These are phyloP conservation scores for Phytophthora rubi DNA, from an alignment of 352 stramenopile species.

Conservation along the genomic window DNA sequence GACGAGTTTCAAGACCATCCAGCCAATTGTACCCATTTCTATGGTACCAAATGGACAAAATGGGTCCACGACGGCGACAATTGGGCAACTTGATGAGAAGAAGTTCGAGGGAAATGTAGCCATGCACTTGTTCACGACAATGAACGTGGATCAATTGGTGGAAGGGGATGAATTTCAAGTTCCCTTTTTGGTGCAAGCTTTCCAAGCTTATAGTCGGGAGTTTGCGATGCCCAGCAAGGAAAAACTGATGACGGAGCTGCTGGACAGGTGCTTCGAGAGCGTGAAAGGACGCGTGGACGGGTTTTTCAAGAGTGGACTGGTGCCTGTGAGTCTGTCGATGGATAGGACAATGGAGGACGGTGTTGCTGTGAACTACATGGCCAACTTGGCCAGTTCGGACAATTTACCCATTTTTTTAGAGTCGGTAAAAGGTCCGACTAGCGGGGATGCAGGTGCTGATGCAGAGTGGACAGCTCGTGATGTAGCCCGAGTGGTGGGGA, in stretches of 20 bases:
- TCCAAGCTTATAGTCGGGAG: constrained; percentile 9
- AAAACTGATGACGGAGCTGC: constrained; percentile 35
- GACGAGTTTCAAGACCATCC: constrained; percentile 25
- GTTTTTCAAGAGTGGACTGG: constrained; percentile 36
- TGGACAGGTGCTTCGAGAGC: constrained; percentile 40
- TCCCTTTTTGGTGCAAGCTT: constrained; percentile 20
- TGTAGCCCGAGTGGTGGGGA: constrained; percentile 27
- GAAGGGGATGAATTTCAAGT: constrained; percentile 10
- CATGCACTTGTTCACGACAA: constrained; percentile 46
- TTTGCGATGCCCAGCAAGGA: constrained; percentile 21
- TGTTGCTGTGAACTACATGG: constrained; percentile 33
- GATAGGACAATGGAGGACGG: constrained; percentile 6
- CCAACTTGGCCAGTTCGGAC: constrained; percentile 22
- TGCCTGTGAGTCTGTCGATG: constrained; percentile 36
- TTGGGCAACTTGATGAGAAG: constrained; percentile 7
- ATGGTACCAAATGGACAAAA: not conserved
- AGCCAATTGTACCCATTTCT: constrained; percentile 15
- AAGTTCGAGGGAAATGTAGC: constrained; percentile 36
- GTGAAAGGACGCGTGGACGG: constrained; percentile 28
- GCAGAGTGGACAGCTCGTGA: constrained; percentile 32
- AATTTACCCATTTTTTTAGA: constrained; percentile 40
- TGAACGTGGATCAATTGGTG: constrained; percentile 26
- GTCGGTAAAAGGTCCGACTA: constrained; percentile 24
- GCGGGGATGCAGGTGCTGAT: constrained; percentile 12
- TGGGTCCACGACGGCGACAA: not conserved